Base-by-base conservation (phyloP, 495 filamentous ascomycete genomes). In the Penicillium mononematosum region DNA sequence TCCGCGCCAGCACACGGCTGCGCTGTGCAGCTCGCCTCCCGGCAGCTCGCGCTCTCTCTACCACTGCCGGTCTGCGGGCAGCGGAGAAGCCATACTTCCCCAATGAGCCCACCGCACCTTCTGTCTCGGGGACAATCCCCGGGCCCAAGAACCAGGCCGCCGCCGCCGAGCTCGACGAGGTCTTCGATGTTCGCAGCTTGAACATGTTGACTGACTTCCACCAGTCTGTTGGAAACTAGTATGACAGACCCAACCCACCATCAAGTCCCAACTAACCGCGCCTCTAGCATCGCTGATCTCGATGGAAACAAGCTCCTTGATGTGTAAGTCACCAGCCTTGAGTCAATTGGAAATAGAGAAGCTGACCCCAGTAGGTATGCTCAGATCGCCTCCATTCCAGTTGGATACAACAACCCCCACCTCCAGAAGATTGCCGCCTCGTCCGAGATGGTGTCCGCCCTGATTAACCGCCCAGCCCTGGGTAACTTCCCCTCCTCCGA, bases 321-420 rank as follows among this genome's bases (percentile, higher is more conserved):
- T 75, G 87, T 90, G 86, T 90, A 82, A 73, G 85, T 83, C 25
- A 36, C 34, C 14, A 42, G 9, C 17, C 11, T 24, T 55, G n/a
- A 42, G 14, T 11, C 42, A 6, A 41, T 54, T 51, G 46, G 19
- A 39, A 36, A 25, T 44, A 64, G 51, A 68, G 59, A 45, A 32
- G 54, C 59, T 50, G 45, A 53, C 51, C 17, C 52, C 46, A 53
- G 53, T 61, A 91, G 88, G 56, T 94, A 94, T 61, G 89, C 92
- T 42, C 93, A 98, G 76, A 98, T 98, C 67, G 94, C 94, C 62
- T 97, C 93, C 24, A 98, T 98, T 69, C 93, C 93, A 29, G 80
- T 98, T 55, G 94, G 94, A 48, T 98, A 98, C 83, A 96, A 91
- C 83, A 98, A 98, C 75, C 89, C 92, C 22, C 72, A 80, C 61